phyloP scores from a whole-genome alignment of 345 rosid species.

The Abelmoschus esculentus region DNA sequence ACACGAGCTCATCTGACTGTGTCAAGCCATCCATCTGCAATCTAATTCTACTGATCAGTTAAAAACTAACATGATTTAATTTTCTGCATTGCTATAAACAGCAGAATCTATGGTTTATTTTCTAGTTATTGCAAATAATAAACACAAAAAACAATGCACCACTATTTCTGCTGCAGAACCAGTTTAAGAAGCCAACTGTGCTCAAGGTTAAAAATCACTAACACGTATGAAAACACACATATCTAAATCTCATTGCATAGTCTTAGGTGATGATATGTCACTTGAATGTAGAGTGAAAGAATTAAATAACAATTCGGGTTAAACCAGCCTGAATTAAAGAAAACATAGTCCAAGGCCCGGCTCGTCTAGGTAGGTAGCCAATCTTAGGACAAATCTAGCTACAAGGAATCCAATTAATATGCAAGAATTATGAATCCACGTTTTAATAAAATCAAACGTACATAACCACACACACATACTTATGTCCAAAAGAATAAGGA shows the following conservation, averaged over 20 bases:
- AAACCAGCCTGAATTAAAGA: background rate
- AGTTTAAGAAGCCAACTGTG: background rate
- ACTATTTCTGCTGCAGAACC: background rate
- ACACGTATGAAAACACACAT: background rate
- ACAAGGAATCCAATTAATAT: background rate
- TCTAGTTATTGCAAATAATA: conserved; percentile 3
- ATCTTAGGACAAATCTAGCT: background rate
- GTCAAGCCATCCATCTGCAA: conserved; percentile 97
- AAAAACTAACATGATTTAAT: background rate
- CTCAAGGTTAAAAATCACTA: background rate
- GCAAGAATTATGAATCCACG: background rate
- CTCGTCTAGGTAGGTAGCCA: background rate
- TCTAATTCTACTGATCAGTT: conserved; percentile 18
- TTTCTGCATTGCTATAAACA: background rate
- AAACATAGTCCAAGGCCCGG: background rate
- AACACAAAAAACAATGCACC: background rate
- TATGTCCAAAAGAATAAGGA: background rate
- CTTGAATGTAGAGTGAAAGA: background rate
- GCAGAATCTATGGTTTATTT: background rate
- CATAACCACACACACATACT: background rate
- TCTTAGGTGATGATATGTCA: background rate
- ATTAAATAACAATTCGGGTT: background rate
- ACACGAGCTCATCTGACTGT: conserved; percentile 77
- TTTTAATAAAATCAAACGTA: background rate
- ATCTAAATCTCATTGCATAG: background rate